A percentile compares a stretch with the other conserved stretches of the same genome.
phyloP scores from a whole-genome alignment of 495 filamentous ascomycete genomes.

The Lasiosphaeriaceae sp. region DNA sequence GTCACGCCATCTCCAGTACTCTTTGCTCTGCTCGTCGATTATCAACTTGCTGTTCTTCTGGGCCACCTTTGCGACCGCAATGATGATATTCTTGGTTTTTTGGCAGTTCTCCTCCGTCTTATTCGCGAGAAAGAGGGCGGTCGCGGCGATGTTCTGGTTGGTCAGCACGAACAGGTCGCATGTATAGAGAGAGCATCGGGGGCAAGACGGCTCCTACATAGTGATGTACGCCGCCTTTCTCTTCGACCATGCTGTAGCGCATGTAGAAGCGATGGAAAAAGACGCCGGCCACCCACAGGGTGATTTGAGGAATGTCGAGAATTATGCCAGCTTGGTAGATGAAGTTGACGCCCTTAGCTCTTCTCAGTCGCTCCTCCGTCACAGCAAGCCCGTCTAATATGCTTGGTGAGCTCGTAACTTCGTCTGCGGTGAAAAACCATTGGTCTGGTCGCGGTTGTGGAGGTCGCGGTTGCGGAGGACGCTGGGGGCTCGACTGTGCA shows the following conservation, averaged over 20 bases:
- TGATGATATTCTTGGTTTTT: slow-evolving; percentile 87
- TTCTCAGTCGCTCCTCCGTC: slow-evolving; percentile 69
- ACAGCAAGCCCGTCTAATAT: slow-evolving; percentile 74
- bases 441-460: slow-evolving; percentile 48
- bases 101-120: slow-evolving; percentile 96
- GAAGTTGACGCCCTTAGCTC: slow-evolving; percentile 92
- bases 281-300: slow-evolving; percentile 83
- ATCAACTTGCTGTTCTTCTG: slow-evolving; percentile 84
- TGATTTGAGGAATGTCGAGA: slow-evolving; percentile 87
- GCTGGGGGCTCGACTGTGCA: slow-evolving; percentile 29
- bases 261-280: slow-evolving; percentile 96
- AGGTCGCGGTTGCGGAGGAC: slow-evolving; percentile 24
- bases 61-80: slow-evolving; percentile 88
- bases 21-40: slow-evolving; percentile 92
- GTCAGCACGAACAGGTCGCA: not conserved
- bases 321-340: slow-evolving; percentile 91
- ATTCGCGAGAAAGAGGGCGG: slow-evolving; percentile 85
- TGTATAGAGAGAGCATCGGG: not conserved
- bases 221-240: slow-evolving; percentile 72
- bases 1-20: slow-evolving; percentile 96
- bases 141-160: slow-evolving; percentile 70
- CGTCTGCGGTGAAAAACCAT: slow-evolving; percentile 86
- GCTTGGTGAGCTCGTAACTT: slow-evolving; percentile 77
- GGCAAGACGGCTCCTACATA: slow-evolving; percentile 55
- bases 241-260: slow-evolving; percentile 70